Evolutionary conservation across 1,284 basidiomycete genomes (phyloP).

Genomic region (Melampsora larici-populina): DNA sequence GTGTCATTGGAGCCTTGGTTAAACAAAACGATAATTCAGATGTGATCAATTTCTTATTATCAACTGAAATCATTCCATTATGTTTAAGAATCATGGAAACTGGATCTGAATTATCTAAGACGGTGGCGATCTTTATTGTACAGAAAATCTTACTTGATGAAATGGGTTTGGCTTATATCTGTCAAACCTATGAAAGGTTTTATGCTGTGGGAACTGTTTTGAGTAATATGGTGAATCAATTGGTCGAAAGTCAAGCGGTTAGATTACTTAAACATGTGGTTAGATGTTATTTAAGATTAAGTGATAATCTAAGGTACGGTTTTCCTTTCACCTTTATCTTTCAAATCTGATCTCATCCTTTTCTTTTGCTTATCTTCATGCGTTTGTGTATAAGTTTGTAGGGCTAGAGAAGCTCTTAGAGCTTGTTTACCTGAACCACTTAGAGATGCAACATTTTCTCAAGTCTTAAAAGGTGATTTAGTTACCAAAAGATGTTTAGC

Average conservation of each 20-base stretch:
- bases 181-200: constrained; percentile 98
- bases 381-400: constrained; percentile 53
- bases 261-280: constrained; percentile 96
- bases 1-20: constrained; percentile 96
- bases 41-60: constrained; percentile 97
- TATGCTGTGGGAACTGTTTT: constrained; percentile 98
- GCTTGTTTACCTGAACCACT: constrained; percentile 96
- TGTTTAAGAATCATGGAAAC: constrained; percentile 99
- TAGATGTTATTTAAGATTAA: constrained; percentile 89
- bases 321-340: constrained; percentile 5
- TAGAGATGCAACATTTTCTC: constrained; percentile 85
- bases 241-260: constrained; percentile 96
- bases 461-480: constrained; percentile 71
- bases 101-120: constrained; percentile 97
- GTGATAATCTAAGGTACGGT: constrained; percentile 85
- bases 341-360: background rate
- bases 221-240: constrained; percentile 95
- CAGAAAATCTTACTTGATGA: constrained; percentile 99
- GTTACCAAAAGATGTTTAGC: constrained; percentile 94
- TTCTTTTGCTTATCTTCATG: constrained; percentile 6
- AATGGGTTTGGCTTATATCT: constrained; percentile 96
- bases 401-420: constrained; percentile 89
- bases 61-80: constrained; percentile 98
- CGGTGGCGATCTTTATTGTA: constrained; percentile 99
- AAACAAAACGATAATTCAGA: constrained; percentile 99